phyloP scores from a whole-genome alignment of 306 rosid genomes.

The Acacia confusa region DNA sequence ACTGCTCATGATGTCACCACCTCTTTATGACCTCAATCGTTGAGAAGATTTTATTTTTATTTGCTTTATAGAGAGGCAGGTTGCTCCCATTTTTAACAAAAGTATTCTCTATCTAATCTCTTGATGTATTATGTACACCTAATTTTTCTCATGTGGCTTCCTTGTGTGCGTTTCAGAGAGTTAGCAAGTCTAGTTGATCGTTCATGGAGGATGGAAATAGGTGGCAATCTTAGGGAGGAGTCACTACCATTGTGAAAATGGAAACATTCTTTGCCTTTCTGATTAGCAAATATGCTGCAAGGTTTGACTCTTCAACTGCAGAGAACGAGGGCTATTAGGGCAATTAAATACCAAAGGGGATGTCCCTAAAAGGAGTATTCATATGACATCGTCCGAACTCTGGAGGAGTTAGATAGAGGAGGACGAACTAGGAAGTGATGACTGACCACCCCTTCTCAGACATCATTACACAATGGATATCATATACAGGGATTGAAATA shows the following conservation, averaged over 20 bases:
- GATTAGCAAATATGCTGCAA: conserved; percentile 37
- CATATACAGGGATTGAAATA: not conserved
- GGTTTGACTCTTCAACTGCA: conserved; percentile 42
- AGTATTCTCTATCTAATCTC: conserved; percentile 1
- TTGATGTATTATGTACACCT: not conserved
- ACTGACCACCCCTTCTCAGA: not conserved
- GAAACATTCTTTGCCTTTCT: conserved; percentile 31
- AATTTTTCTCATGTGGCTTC: conserved; percentile 36
- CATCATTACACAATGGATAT: not conserved
- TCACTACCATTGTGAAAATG: conserved; percentile 35
- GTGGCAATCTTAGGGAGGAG: conserved; percentile 81
- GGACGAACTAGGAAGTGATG: not conserved
- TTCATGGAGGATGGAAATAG: conserved; percentile 95
- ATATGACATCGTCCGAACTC: not conserved
- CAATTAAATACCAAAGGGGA: not conserved
- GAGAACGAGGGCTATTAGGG: not conserved
- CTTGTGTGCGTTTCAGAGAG: conserved; percentile 63
- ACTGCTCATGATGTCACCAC: not conserved
- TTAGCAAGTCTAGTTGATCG: conserved; percentile 67
- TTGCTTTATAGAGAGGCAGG: not conserved
- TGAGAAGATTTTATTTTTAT: not conserved
- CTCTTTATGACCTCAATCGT: not conserved
- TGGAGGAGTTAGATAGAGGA: not conserved
- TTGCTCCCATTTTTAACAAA: conserved; percentile 1
- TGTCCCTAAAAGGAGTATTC: not conserved